Evolutionary conservation across 768 basidiomycete species (phyloP), one percentile per base, ranked within the genome.

Genomic region (Botryobasidium botryosum): DNA sequence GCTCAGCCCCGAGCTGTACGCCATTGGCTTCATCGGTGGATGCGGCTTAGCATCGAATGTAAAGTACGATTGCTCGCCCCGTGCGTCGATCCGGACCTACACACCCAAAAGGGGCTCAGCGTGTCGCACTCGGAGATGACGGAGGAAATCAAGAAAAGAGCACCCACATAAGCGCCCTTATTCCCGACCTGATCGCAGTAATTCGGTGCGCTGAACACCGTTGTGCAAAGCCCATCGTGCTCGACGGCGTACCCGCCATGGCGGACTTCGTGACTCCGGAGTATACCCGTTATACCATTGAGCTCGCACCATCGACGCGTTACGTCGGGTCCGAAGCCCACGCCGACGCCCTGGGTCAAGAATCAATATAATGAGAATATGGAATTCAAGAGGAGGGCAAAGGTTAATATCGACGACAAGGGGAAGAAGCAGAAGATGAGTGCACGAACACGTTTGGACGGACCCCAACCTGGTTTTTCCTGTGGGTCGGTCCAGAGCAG

Each of bases 401-500:
- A n/a, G n/a, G n/a, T n/a, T n/a, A n/a, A 53, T 35, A 25, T 32
- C n/a, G 33, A 43, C 41, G 46, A 31, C 13, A 26, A 38, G 31
- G 32, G 38, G 25, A 35, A 48, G 26, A 37, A 27, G 27, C 35
- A 12, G 46, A 47, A 23, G n/a, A 39, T 33, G 38, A n/a, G 33
- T 43, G 20, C 12, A 62, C 80, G 41, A 58, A 86, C 85, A 29
- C 94, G 77, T 69, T 97, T 97, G 57, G 86, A 91, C 10, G 94
- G 92, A 4, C 94, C 92, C 23, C 94, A 77, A 21, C 94, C 94
- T 8, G 76, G 76, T 32, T 65, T 55, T 33, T 80, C 79, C 61
- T 96, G 94, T 18, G 94, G 92, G 62, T 97, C 92, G 3, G 90
- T 92, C 91, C 92, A 96, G 13, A 97, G 70, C 24, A 90, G 62